phyloP scores from a whole-genome alignment of 257 asterid genomes.

The Plantago elongata region DNA sequence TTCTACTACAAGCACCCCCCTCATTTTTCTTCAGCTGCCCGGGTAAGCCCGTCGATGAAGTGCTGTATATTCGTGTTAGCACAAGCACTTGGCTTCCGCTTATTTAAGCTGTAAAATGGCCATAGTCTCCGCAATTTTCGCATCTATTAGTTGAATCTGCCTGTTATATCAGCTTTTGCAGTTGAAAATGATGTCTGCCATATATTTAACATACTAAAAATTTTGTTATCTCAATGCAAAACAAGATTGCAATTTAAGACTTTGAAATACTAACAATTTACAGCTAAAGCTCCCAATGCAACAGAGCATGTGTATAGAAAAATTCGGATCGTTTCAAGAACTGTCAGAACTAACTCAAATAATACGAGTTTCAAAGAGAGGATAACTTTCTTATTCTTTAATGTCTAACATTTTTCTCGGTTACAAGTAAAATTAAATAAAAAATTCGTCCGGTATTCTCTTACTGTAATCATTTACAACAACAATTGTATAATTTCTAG shows the following conservation, averaged over 20 bases:
- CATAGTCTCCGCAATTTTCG: background rate
- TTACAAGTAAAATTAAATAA: slow-evolving; percentile 4
- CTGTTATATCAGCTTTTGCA: no score
- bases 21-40: slow-evolving; percentile 21
- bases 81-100: slow-evolving; percentile 1
- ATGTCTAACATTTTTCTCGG: slow-evolving; percentile 8
- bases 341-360: background rate
- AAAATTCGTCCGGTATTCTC: background rate
- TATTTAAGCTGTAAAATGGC: background rate
- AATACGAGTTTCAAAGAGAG: background rate
- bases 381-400: background rate
- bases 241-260: no score
- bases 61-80: slow-evolving; percentile 7
- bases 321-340: background rate
- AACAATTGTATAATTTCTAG: slow-evolving; percentile 16
- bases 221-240: no score
- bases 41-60: background rate
- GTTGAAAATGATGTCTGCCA: no score
- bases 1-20: slow-evolving; percentile 38
- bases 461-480: slow-evolving; percentile 23
- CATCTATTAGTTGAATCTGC: no score
- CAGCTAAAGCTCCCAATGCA: no score
- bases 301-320: no score
- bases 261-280: no score
- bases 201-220: no score